Evolutionary conservation across 78 protist genomes (phyloP).

Genomic region (Isochrysis galbana): DNA sequence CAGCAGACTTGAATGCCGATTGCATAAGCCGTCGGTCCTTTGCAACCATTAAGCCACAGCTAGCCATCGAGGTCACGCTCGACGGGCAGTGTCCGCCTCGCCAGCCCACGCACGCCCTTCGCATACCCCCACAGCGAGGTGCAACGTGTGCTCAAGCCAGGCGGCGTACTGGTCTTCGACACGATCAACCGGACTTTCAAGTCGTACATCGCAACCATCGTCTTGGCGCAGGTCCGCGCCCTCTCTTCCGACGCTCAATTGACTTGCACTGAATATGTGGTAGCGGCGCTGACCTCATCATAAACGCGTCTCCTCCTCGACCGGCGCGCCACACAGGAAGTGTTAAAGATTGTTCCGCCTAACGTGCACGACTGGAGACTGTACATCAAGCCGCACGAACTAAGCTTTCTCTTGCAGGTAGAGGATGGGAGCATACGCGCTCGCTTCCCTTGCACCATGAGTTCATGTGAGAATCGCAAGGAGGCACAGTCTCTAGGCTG

Average conservation of each 20-base stretch:
- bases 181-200: conserved; percentile 57
- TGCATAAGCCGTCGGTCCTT: too few species aligned
- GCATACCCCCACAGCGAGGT: not conserved
- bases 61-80: too few species aligned
- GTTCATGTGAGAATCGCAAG: too few species aligned
- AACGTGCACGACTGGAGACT: conserved; percentile 54
- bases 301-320: too few species aligned
- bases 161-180: conserved; percentile 49
- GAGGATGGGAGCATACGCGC: not conserved
- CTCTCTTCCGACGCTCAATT: too few species aligned
- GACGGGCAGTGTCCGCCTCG: too few species aligned
- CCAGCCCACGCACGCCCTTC: too few species aligned
- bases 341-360: conserved; percentile 37
- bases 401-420: not conserved
- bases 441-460: not conserved
- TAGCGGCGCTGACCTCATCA: too few species aligned
- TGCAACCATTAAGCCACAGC: too few species aligned
- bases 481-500: too few species aligned
- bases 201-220: conserved; percentile 48
- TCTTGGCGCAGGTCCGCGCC: conserved; percentile 61
- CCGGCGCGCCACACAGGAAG: not conserved
- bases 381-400: conserved; percentile 45
- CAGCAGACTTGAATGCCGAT: too few species aligned
- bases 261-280: too few species aligned
- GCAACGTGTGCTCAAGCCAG: conserved; percentile 27